A percentile compares a stretch with the other conserved stretches of the same genome.
Evolutionary conservation across 2,329 filamentous ascomycete genomes (phyloP).

Genomic region (Chrysoporthe austroafricana): DNA sequence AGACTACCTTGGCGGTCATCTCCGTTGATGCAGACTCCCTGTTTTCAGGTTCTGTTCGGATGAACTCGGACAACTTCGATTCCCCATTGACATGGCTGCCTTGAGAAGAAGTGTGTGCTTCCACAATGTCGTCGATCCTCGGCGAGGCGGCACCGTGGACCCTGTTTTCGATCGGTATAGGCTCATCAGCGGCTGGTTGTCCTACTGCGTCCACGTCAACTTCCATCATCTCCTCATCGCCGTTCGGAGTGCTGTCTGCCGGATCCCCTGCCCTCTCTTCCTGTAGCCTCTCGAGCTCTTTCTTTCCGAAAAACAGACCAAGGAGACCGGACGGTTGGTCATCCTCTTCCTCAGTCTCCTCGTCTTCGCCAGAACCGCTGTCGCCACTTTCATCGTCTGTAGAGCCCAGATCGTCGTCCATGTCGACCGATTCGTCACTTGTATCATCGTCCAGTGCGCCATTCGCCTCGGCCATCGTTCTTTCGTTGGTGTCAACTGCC

Average conservation of each 20-base stretch:
- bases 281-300: conserved; percentile 58
- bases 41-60: background rate
- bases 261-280: conserved; percentile 40
- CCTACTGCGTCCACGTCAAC: conserved; percentile 29
- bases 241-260: conserved; percentile 33
- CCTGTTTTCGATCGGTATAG: background rate
- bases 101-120: background rate
- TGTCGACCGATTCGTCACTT: conserved; percentile 68
- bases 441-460: conserved; percentile 51
- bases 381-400: conserved; percentile 56
- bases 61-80: background rate
- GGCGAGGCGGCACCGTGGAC: background rate
- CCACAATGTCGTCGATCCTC: background rate
- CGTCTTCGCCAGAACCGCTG: conserved; percentile 43
- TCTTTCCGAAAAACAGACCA: conserved; percentile 62
- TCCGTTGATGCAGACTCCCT: conserved; percentile 30
- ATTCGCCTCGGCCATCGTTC: conserved; percentile 30
- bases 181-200: background rate
- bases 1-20: conserved; percentile 33
- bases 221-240: conserved; percentile 29
- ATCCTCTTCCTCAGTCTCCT: conserved; percentile 45
- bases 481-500: conserved; percentile 34
- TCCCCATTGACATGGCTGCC: conserved; percentile 27
- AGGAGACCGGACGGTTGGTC: conserved; percentile 53
- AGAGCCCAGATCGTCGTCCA: conserved; percentile 69